Percentiles rank a stretch among this genome's conserved stretches.
These are phyloP conservation scores for Setomelanomma holmii DNA, from an alignment of 2,329 filamentous ascomycete species.

Conservation along the genomic window DNA sequence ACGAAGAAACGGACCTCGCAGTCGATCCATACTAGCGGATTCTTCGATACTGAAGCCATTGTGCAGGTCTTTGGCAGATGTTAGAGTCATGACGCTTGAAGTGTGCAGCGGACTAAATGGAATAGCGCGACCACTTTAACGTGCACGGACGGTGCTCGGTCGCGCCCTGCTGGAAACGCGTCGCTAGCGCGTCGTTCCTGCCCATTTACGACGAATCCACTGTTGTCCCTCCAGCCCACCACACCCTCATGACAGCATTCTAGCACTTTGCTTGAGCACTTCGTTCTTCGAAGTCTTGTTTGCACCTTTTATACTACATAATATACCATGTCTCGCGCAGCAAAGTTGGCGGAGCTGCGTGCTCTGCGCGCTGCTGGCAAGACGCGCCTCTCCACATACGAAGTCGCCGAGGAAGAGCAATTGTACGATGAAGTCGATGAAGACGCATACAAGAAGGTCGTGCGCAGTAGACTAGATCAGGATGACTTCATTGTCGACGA, in stretches of 20 bases:
- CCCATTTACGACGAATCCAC: slow-evolving; percentile 12
- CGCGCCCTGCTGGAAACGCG: slow-evolving; percentile 26
- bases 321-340: slow-evolving; percentile 44
- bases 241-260: slow-evolving; percentile 26
- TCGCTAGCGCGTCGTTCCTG: slow-evolving; percentile 27
- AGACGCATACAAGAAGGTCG: slow-evolving; percentile 95
- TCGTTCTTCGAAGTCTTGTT: slow-evolving; percentile 20
- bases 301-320: slow-evolving; percentile 15
- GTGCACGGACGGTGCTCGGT: slow-evolving; percentile 1
- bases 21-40: slow-evolving; percentile 87
- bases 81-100: slow-evolving; percentile 1
- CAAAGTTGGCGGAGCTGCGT: slow-evolving; percentile 73
- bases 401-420: slow-evolving; percentile 82
- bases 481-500: slow-evolving; percentile 99
- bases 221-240: slow-evolving; percentile 31
- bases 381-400: slow-evolving; percentile 85
- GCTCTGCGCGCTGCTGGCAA: slow-evolving; percentile 88
- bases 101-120: slow-evolving; percentile 5
- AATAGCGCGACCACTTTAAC: slow-evolving; percentile 7
- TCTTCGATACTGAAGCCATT: slow-evolving; percentile 62
- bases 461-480: slow-evolving; percentile 84
- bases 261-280: slow-evolving; percentile 13
- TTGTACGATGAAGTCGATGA: slow-evolving; percentile 98
- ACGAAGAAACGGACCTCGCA: slow-evolving; percentile 61
- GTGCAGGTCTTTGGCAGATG: slow-evolving; percentile 6